phyloP scores from a whole-genome alignment of 768 basidiomycete genomes.

The Kwoniella dejecticola region DNA sequence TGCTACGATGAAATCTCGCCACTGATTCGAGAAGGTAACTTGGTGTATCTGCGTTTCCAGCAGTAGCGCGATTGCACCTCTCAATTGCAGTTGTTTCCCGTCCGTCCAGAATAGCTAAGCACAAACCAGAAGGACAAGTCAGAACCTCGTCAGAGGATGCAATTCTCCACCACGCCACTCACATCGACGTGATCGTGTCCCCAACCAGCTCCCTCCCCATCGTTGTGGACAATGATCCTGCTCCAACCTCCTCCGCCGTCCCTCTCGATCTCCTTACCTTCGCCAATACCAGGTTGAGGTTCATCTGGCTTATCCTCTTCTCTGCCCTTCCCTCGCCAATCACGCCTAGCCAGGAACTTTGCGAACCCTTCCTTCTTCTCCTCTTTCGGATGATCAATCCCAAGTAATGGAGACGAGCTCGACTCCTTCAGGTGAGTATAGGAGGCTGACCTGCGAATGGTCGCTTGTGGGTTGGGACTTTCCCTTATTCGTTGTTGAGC shows the following conservation, averaged over 20 bases:
- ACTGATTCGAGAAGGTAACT: constrained; percentile 1
- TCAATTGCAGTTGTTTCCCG: constrained; percentile 23
- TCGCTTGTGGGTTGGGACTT: background rate
- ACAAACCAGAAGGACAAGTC: no score
- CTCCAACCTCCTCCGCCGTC: constrained; percentile 39
- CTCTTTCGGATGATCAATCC: background rate
- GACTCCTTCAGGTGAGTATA: constrained; percentile 13
- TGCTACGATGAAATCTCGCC: constrained; percentile 9
- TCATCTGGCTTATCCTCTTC: constrained; percentile 19
- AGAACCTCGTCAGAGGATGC: background rate
- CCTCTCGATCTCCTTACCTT: constrained; percentile 41
- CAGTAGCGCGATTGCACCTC: constrained; percentile 15
- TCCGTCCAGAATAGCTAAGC: constrained; percentile 30
- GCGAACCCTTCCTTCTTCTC: constrained; percentile 28
- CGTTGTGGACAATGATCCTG: constrained; percentile 8
- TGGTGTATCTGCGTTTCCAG: background rate
- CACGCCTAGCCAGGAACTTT: constrained; percentile 36
- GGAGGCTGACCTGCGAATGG: constrained; percentile 13
- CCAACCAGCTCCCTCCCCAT: constrained; percentile 33
- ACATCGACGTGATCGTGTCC: constrained; percentile 32
- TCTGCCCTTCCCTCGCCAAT: constrained; percentile 20
- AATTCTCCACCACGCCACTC: constrained; percentile 1
- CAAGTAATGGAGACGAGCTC: background rate
- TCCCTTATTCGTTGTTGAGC: background rate
- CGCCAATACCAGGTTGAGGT: constrained; percentile 26